phyloP scores from a whole-genome alignment of 2,329 filamentous ascomycete species.

The Arthrobotrys megalospora region DNA sequence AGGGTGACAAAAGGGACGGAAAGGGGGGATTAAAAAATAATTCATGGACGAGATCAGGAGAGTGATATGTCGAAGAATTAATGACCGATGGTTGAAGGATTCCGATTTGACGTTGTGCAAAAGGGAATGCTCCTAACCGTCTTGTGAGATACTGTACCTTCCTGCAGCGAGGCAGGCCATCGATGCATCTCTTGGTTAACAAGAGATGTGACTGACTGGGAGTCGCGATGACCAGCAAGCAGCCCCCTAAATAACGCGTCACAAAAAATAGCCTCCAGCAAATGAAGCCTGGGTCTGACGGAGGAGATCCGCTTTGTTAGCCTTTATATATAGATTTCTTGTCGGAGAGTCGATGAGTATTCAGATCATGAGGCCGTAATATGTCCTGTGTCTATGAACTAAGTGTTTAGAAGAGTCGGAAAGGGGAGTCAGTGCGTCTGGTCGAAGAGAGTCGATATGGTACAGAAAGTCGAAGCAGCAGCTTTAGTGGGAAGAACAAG shows the following conservation, averaged over 20 bases:
- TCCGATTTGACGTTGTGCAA: conserved; percentile 52
- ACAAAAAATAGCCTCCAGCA: conserved; percentile 2
- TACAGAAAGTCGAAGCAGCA: conserved; percentile 23
- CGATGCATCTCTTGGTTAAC: conserved; percentile 50
- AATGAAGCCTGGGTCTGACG: not conserved
- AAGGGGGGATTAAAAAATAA: conserved; percentile 18
- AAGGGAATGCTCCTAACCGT: conserved; percentile 58
- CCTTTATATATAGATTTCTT: not conserved
- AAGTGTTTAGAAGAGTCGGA: conserved; percentile 6
- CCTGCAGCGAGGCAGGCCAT: conserved; percentile 36
- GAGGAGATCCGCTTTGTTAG: not conserved
- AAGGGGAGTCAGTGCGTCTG: not conserved
- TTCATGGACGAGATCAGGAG: conserved; percentile 20
- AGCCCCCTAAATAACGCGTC: conserved; percentile 34
- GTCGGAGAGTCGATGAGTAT: conserved; percentile 10
- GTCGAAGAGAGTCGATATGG: conserved; percentile 9
- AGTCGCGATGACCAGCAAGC: conserved; percentile 21
- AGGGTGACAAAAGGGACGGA: conserved; percentile 16
- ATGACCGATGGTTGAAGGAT: conserved; percentile 44
- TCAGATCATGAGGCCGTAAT: conserved; percentile 5
- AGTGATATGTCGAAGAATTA: conserved; percentile 22
- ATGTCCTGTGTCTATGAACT: not conserved
- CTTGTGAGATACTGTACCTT: conserved; percentile 42
- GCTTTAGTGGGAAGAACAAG: not conserved
- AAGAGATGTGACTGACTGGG: conserved; percentile 35